phyloP scores from a whole-genome alignment of 2,329 filamentous ascomycete species.

The Paracoccidioides brasiliensis region DNA sequence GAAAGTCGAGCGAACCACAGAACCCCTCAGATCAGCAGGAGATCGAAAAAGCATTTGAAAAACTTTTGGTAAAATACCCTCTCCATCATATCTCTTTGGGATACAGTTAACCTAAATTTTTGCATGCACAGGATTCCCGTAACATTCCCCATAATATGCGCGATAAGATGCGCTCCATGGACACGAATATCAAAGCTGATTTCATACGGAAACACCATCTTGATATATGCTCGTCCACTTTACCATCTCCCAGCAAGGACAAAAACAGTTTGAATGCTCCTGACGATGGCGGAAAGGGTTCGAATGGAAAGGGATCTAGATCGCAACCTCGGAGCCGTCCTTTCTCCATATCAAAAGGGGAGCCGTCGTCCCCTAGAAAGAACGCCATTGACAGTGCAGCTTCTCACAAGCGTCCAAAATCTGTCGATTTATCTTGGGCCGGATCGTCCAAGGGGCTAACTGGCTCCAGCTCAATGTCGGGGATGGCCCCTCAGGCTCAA shows the following conservation, averaged over 20 bases:
- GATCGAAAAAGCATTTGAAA: conserved; percentile 51
- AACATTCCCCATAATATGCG: conserved; percentile 91
- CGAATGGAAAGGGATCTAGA: conserved; percentile 28
- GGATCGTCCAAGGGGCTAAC: conserved; percentile 46
- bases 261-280: conserved; percentile 4
- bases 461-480: conserved; percentile 43
- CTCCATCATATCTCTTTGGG: conserved; percentile 38
- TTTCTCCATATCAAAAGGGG: conserved; percentile 64
- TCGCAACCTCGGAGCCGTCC: conserved; percentile 54
- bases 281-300: not conserved
- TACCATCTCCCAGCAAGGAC: conserved; percentile 25
- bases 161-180: conserved; percentile 85
- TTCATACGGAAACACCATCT: conserved; percentile 80
- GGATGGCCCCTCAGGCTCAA: conserved; percentile 35
- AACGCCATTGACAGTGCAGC: conserved; percentile 52
- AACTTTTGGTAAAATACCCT: conserved; percentile 44
- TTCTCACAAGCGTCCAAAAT: conserved; percentile 57
- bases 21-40: conserved; percentile 37
- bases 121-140: conserved; percentile 53
- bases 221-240: conserved; percentile 43
- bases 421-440: conserved; percentile 53
- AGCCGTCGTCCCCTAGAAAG: conserved; percentile 57
- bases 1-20: conserved; percentile 33
- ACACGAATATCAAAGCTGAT: conserved; percentile 83
- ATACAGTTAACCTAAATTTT: not conserved